Base-by-base conservation (phyloP, 805 yeast species). In the Nakazawaea wyomingensis region DNA sequence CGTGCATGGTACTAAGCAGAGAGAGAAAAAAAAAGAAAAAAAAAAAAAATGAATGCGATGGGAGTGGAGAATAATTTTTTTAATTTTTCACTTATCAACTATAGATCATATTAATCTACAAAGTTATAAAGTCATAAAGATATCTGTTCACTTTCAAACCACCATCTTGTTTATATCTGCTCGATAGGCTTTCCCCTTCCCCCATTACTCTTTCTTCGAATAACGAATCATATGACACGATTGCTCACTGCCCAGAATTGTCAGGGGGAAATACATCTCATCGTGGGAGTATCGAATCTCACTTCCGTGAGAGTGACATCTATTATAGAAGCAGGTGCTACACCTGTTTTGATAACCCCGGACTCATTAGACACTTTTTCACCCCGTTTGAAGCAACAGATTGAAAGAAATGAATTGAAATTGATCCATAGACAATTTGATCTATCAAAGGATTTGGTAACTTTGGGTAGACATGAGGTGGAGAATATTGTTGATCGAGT, bases 401-500 rank as follows among this genome's bases (percentile, higher is more conserved):
- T 57, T 4, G 53, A 57, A 3, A 51, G 54, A 9, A 55, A 60
- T 8, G 50, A 57, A 7, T 54, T 71, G 6, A 43, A 43, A 19
- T 46, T 64, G 17, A 41, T 69, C 1, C 48, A 59, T 11, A 57
- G 69, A 40, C 44, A 49, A 2, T 75, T 75, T 46, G 57, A 64
- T 14, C 7, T 42, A 6, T 24, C 63, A 0, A 49, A 51, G 2
- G 83, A 79, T 53, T 62, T 88, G 30, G 62, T 68, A 1, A 61
- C 69, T 0, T 54, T 74, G 28, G 96, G 96, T 4, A 69, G 95
- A 40, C 53, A 57, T 0, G 74, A 74, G 20, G 88, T 83, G 3
- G 80, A 75, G 37, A 56, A 62, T 22, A 67, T 86, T 2, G 87
- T 87, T 4, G 97, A 90, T 58, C 67, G 78, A 45, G 90, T 86